Conservation (phyloP, 2,329 filamentous ascomycete species). For the Blumeriella jaapii region DNA sequence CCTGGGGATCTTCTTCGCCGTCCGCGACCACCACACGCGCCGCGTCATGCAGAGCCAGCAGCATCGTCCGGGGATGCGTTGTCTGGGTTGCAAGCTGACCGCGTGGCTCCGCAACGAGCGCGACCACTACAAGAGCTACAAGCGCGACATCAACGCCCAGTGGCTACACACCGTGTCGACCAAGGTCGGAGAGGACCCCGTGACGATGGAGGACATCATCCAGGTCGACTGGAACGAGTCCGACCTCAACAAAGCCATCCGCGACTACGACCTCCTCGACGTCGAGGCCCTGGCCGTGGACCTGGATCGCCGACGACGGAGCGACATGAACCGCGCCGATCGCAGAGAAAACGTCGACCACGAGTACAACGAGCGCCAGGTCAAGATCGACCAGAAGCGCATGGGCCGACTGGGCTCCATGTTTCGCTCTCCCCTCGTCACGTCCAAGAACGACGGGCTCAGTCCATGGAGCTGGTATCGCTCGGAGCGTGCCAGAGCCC, state of each 20-base stretch:
- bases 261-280: conserved; percentile 2
- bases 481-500: no score
- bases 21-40: no score
- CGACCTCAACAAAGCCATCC: conserved; percentile 1
- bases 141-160: conserved; percentile 13
- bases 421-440: no score
- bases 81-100: conserved; percentile 17
- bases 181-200: no score
- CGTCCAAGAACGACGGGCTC: no score
- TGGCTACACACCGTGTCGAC: conserved; percentile 11
- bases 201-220: no score
- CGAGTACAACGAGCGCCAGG: no score
- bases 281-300: conserved; percentile 1
- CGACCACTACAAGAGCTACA: conserved; percentile 21
- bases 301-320: background rate
- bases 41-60: no score
- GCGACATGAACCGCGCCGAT: background rate
- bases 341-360: background rate
- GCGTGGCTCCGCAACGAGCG: conserved; percentile 11
- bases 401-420: no score
- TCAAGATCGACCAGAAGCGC: no score
- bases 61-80: conserved; percentile 2
- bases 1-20: conserved; percentile 3
- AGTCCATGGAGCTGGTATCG: no score
- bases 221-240: conserved; percentile 10